phyloP scores from a whole-genome alignment of 2,329 filamentous ascomycete genomes.

The Cladosporium sp. region DNA sequence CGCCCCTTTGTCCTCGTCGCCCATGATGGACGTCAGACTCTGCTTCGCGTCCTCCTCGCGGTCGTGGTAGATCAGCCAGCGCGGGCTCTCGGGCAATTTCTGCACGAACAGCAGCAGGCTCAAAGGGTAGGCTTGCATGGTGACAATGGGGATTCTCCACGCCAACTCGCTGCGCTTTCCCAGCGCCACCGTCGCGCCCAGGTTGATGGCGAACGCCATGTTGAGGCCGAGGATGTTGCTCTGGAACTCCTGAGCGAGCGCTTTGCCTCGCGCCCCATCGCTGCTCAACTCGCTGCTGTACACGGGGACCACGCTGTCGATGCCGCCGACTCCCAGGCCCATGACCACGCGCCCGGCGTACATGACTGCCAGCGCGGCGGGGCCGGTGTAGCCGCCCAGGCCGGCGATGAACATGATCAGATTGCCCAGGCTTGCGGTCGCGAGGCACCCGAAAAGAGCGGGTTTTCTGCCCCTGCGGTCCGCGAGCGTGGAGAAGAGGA shows the following conservation, averaged over 20 bases:
- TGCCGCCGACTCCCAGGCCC: conserved; percentile 56
- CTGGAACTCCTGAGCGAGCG: conserved; percentile 60
- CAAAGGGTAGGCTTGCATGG: conserved; percentile 58
- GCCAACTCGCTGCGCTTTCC: conserved; percentile 58
- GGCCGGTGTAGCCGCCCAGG: conserved; percentile 39
- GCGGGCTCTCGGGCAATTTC: conserved; percentile 53
- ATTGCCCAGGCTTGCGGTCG: conserved; percentile 52
- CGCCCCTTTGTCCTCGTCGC: conserved; percentile 44
- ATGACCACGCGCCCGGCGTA: conserved; percentile 50
- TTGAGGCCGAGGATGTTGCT: conserved; percentile 61
- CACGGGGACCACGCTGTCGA: conserved; percentile 58
- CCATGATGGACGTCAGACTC: conserved; percentile 47
- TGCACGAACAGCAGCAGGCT: conserved; percentile 51
- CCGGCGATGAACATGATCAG: conserved; percentile 58
- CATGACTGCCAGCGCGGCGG: conserved; percentile 46
- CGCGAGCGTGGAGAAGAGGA: conserved; percentile 53
- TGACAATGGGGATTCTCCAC: conserved; percentile 58
- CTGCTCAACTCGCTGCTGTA: conserved; percentile 55
- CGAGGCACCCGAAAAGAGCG: conserved; percentile 53
- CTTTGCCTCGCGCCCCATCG: conserved; percentile 55
- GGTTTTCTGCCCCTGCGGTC: conserved; percentile 53
- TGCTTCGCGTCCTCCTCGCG: conserved; percentile 48
- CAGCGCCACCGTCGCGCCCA: conserved; percentile 49
- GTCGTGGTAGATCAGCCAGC: conserved; percentile 54
- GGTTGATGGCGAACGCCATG: conserved; percentile 58